These are phyloP conservation scores for Boletus rufocinnamomeus DNA, from an alignment of 768 basidiomycete species.

Conservation along the genomic window DNA sequence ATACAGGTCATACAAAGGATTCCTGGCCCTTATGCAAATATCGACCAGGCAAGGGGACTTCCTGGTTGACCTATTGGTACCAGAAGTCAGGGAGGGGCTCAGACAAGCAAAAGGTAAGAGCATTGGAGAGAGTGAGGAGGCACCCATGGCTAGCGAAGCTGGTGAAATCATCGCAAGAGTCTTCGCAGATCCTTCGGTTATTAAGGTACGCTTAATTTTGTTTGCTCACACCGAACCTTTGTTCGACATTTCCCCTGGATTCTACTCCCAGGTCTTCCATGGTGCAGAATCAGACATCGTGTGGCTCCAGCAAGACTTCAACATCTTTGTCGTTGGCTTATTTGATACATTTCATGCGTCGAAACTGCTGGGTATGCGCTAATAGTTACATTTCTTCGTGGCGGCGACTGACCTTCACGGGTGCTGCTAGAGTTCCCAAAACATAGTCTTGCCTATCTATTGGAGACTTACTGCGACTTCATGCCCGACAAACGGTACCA, in stretches of 20 bases:
- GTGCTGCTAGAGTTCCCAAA: conserved; percentile 66
- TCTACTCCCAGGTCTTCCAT: conserved; percentile 72
- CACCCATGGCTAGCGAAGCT: conserved; percentile 25
- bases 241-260: background rate
- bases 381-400: background rate
- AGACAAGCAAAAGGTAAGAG: conserved; percentile 55
- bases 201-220: conserved; percentile 61
- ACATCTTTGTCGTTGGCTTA: conserved; percentile 90
- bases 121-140: conserved; percentile 12
- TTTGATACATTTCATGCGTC: conserved; percentile 98
- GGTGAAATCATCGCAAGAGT: conserved; percentile 50
- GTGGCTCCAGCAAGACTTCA: conserved; percentile 97
- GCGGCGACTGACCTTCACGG: background rate
- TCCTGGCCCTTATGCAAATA: conserved; percentile 92
- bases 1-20: conserved; percentile 80
- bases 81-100: conserved; percentile 66
- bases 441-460: conserved; percentile 80
- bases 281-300: conserved; percentile 93
- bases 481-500: conserved; percentile 94
- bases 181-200: conserved; percentile 79
- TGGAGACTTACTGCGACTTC: conserved; percentile 89
- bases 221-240: background rate
- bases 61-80: conserved; percentile 76
- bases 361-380: conserved; percentile 63
- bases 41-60: conserved; percentile 84